Evolutionary conservation across 352 stramenopile genomes (phyloP).

Genomic region (Phytophthora pini): DNA sequence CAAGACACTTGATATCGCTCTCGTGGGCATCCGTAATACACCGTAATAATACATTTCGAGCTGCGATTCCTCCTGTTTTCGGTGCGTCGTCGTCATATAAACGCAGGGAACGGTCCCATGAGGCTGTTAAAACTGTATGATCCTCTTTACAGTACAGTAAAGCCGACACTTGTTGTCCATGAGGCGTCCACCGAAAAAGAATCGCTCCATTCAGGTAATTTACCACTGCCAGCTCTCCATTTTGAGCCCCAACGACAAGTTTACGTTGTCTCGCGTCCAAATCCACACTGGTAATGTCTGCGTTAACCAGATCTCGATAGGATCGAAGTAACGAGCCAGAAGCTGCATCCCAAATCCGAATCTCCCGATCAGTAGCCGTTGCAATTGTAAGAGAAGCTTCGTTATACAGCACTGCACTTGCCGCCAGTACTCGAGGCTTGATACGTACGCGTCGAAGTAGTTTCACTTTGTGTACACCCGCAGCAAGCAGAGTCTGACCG

Average conservation of each 20-base stretch:
- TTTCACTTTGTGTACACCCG: slow-evolving; percentile 76
- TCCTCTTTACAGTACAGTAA: slow-evolving; percentile 84
- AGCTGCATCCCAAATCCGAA: slow-evolving; percentile 75
- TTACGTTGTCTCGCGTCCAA: slow-evolving; percentile 76
- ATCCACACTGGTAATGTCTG: slow-evolving; percentile 79
- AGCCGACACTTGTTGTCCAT: slow-evolving; percentile 65
- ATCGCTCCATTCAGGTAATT: slow-evolving; percentile 84
- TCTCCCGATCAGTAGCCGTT: slow-evolving; percentile 70
- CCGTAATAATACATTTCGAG: slow-evolving; percentile 61
- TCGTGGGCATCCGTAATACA: slow-evolving; percentile 78
- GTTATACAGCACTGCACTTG: slow-evolving; percentile 74
- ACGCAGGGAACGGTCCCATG: slow-evolving; percentile 76
- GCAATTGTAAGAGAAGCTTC: slow-evolving; percentile 69
- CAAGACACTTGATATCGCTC: slow-evolving; percentile 78
- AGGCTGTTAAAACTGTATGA: slow-evolving; percentile 72
- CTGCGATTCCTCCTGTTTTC: slow-evolving; percentile 27
- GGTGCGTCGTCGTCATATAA: slow-evolving; percentile 74
- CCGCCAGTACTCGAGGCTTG: slow-evolving; percentile 65
- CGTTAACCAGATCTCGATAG: slow-evolving; percentile 54
- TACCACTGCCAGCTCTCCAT: slow-evolving; percentile 69
- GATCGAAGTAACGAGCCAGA: slow-evolving; percentile 63
- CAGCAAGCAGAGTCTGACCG: slow-evolving; percentile 62
- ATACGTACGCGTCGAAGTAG: slow-evolving; percentile 68
- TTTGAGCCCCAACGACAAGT: slow-evolving; percentile 69
- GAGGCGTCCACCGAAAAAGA: slow-evolving; percentile 66